A percentile compares a stretch with the other conserved stretches of the same genome.
These are phyloP conservation scores for Spongiforma sp. DNA, from an alignment of 1,284 basidiomycete genomes.

Conservation along the genomic window DNA sequence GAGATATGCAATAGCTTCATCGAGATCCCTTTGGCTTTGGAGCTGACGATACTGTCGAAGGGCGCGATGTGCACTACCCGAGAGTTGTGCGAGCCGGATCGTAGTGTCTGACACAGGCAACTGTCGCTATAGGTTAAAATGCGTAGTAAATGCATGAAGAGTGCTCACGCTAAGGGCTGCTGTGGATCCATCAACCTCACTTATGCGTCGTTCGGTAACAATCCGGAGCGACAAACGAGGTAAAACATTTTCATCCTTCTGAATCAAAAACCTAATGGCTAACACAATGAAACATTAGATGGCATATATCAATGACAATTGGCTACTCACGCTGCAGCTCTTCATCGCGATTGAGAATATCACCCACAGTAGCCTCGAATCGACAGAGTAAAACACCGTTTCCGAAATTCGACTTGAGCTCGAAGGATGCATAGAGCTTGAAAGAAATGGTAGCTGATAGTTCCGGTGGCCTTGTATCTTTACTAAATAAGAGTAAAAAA, in stretches of 20 bases:
- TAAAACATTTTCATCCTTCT: no score
- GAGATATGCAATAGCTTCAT: background rate
- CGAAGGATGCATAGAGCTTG: background rate
- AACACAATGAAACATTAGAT: background rate
- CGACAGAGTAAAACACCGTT: background rate
- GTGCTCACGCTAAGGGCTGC: background rate
- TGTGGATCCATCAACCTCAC: background rate
- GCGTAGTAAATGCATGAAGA: background rate
- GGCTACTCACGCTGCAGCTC: background rate
- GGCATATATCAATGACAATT: background rate
- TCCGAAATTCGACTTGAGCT: background rate
- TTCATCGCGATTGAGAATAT: background rate
- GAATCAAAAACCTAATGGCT: no score
- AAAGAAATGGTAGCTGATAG: no score
- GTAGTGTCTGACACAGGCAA: background rate
- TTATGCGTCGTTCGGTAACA: no score
- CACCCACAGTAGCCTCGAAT: background rate
- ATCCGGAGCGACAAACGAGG: no score
- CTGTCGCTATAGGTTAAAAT: background rate
- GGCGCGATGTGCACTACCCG: background rate
- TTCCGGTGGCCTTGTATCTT: no score
- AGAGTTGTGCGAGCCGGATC: background rate
- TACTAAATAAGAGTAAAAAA: background rate
- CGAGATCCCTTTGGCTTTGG: background rate
- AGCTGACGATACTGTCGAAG: background rate